A percentile compares a stretch with the other conserved stretches of the same genome.
phyloP scores from a whole-genome alignment of 768 basidiomycete genomes.

The Mycena epipterygia region DNA sequence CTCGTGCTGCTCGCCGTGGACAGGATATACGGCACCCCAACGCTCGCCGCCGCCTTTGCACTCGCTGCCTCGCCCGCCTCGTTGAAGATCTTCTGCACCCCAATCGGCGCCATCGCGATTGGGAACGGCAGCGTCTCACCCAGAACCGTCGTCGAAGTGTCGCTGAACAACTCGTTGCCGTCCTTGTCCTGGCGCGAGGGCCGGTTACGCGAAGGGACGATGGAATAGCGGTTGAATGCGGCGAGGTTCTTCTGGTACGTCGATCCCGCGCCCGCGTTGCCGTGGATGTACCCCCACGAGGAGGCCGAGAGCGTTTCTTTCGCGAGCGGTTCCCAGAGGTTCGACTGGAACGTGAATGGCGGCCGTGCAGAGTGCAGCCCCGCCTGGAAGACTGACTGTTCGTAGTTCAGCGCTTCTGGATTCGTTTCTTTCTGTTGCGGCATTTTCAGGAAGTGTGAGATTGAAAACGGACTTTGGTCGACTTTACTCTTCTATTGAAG shows the following conservation, averaged over 20 bases:
- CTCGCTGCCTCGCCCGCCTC: conserved; percentile 79
- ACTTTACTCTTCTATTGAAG: too few relatives aligned
- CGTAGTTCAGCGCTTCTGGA: neutral
- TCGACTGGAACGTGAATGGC: conserved; percentile 5
- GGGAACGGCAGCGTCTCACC: conserved; percentile 74
- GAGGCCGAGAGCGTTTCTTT: neutral
- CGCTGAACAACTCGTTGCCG: conserved; percentile 1
- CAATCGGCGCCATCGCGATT: conserved; percentile 79
- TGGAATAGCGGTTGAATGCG: conserved; percentile 75
- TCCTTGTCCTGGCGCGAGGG: neutral
- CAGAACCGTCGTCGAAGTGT: conserved; percentile 70
- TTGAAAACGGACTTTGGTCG: too few relatives aligned
- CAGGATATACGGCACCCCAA: conserved; percentile 79
- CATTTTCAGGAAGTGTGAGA: too few relatives aligned
- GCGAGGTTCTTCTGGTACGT: conserved; percentile 78
- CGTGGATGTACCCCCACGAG: conserved; percentile 67
- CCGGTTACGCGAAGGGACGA: conserved; percentile 61
- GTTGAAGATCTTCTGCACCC: conserved; percentile 82
- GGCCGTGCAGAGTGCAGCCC: conserved; percentile 14
- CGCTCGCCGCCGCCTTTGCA: conserved; percentile 72
- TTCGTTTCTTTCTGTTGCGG: neutral
- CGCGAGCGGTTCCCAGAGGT: neutral
- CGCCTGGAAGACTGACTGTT: conserved; percentile 12
- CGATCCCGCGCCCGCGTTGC: conserved; percentile 78
- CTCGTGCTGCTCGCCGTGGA: conserved; percentile 80